Evolutionary conservation across 1,139 yeast genomes (phyloP), one percentile per base, ranked within the genome.

Genomic region (Saccharomycopsis hybrid): DNA sequence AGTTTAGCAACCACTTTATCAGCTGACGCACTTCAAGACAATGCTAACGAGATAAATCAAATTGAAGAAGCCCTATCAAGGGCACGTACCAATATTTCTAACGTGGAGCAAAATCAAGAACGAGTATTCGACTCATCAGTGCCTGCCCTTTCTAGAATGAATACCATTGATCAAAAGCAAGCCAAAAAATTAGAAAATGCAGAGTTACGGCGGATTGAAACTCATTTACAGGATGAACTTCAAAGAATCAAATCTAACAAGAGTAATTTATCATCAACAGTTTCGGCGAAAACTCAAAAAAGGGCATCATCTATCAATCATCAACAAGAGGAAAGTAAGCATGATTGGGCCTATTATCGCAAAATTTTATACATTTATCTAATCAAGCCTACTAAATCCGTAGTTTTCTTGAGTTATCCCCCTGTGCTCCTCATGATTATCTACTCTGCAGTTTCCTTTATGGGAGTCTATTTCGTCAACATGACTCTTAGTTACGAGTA

Each of bases 381-480:
- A 47, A 68, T 59, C 54, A 78, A 63, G 68, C 92, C 67, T 31
- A 65, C 64, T 67, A 81, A 69, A 63, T 80, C 65, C 1, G 62
- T 79, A 29, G 69, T 70, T 2, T 72, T 84, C 51, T 63, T 84
- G 32, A 65, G 69, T 48, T 82, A 83, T 60, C 95, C 95, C 0
- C 94, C 95, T 0, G 90, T 87, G 13, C 64, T 76, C 0, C 65
- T 85, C 43, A 79, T 88, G 5, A 75, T 85, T 45, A 59, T 71
- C 1, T 85, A 78, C 62, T 80, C 90, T 1, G 78, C 85, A 1
- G 73, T 82, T 24, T 76, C 85, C 49, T 86, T 86, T 65, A 82
- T 82, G 5, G 76, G 77, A 25, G 68, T 85, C 29, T 87, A 85
- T 63, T 80, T 84, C 57, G 77, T 86, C 62, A 88, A 87, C 67